Percentiles rank a stretch among this genome's conserved stretches.
These are phyloP conservation scores for Linum trigynum DNA, from an alignment of 345 rosid genomes.

Conservation along the genomic window DNA sequence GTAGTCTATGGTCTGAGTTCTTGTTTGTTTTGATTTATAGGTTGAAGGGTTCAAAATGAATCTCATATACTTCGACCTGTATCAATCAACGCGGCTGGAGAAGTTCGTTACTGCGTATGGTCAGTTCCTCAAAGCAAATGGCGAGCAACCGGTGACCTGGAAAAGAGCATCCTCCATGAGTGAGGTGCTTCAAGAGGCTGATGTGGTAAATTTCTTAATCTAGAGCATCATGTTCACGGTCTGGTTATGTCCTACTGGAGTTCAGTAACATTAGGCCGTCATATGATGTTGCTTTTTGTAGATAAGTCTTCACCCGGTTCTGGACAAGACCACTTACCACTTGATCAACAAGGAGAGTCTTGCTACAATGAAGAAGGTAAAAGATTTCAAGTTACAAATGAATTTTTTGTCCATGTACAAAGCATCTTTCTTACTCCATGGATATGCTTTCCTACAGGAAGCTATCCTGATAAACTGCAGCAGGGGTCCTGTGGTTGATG, in stretches of 20 bases:
- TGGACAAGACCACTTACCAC: constrained; percentile 95
- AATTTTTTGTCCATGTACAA: too few relatives aligned
- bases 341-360: constrained; percentile 88
- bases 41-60: constrained; percentile 98
- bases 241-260: neutral
- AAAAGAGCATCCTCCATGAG: constrained; percentile 83
- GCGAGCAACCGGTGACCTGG: constrained; percentile 83
- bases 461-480: constrained; percentile 95
- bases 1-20: too few relatives aligned
- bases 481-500: constrained; percentile 89
- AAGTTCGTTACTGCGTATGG: constrained; percentile 94
- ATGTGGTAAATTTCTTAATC: constrained; percentile 45
- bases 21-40: constrained; percentile 22
- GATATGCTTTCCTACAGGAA: constrained; percentile 38
- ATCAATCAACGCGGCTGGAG: constrained; percentile 89
- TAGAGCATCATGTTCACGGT: neutral
- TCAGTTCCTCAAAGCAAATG: constrained; percentile 69
- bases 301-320: constrained; percentile 94
- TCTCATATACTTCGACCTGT: constrained; percentile 83
- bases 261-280: neutral
- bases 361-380: constrained; percentile 89
- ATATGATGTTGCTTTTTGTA: constrained; percentile 22
- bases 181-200: constrained; percentile 84
- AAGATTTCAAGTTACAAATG: neutral
- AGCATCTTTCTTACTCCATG: too few relatives aligned